phyloP scores from a whole-genome alignment of 2,329 filamentous ascomycete genomes.

The Nemania sp. region DNA sequence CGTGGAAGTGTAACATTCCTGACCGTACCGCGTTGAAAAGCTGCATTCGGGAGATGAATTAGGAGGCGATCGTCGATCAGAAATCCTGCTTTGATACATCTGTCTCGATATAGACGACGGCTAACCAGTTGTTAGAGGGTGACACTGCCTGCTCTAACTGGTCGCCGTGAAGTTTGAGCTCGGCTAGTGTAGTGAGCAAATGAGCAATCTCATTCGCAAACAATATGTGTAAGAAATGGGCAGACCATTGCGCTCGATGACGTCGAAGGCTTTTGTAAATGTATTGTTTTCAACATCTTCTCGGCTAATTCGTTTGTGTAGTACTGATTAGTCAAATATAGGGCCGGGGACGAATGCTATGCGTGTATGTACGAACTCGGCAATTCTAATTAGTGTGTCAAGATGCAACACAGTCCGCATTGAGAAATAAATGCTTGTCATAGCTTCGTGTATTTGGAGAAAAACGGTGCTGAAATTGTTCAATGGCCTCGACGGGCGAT shows the following conservation, averaged over 20 bases:
- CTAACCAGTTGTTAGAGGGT: background rate
- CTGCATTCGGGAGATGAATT: constrained; percentile 14
- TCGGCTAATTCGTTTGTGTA: background rate
- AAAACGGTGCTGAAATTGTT: too few species aligned
- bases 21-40: background rate
- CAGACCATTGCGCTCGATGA: constrained; percentile 22
- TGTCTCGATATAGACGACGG: background rate
- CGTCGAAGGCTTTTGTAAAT: constrained; percentile 25
- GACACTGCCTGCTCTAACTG: background rate
- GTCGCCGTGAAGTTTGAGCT: background rate
- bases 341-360: constrained; percentile 2
- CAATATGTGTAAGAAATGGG: background rate
- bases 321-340: constrained; percentile 10
- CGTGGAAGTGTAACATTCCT: constrained; percentile 13
- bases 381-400: too few species aligned
- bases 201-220: background rate
- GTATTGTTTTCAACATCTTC: constrained; percentile 1
- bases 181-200: constrained; percentile 3
- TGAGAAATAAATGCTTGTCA: too few species aligned
- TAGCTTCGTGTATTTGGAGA: too few species aligned
- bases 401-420: too few species aligned
- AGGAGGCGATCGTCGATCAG: constrained; percentile 28
- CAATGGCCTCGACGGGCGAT: too few species aligned
- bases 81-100: constrained; percentile 15
- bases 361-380: background rate